Evolutionary conservation across 164 flowering plant species (phyloP).

Genomic region (Stephania cephalantha): DNA sequence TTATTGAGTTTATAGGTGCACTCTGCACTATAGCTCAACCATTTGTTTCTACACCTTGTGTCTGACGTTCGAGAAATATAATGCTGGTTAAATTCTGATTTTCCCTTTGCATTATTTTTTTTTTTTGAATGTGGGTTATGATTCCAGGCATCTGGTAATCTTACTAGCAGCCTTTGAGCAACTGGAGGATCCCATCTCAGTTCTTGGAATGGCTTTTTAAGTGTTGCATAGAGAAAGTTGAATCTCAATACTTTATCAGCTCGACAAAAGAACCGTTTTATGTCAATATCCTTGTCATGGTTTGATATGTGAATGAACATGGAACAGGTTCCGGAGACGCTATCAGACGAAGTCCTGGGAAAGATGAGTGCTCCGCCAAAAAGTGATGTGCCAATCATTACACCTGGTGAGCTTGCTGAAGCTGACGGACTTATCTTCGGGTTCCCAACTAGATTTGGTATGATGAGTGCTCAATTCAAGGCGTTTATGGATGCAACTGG

Average conservation of each 20-base stretch:
- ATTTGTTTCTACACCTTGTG: background rate
- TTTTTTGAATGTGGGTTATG: background rate
- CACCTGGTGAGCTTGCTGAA: constrained; percentile 68
- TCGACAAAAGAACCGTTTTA: too few relatives aligned
- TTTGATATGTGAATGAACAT: background rate
- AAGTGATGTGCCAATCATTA: constrained; percentile 59
- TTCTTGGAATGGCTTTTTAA: background rate
- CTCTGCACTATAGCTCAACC: background rate
- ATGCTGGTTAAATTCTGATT: background rate
- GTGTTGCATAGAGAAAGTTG: background rate
- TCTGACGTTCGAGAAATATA: background rate
- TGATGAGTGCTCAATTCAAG: constrained; percentile 94
- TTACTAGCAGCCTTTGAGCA: background rate
- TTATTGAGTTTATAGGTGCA: background rate
- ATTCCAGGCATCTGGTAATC: background rate
- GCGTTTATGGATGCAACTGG: constrained; percentile 88
- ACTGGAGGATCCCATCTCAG: background rate
- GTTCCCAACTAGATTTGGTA: constrained; percentile 88
- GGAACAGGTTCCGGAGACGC: constrained; percentile 76
- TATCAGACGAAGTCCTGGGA: constrained; percentile 61
- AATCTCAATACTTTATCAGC: background rate
- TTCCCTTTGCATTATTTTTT: background rate
- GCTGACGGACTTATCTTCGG: constrained; percentile 88
- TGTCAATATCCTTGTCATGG: background rate
- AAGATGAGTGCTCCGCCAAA: constrained; percentile 93